Conservation (phyloP, 371 early-diverging fungal genomes). For the Actinomortierella wolfii region DNA sequence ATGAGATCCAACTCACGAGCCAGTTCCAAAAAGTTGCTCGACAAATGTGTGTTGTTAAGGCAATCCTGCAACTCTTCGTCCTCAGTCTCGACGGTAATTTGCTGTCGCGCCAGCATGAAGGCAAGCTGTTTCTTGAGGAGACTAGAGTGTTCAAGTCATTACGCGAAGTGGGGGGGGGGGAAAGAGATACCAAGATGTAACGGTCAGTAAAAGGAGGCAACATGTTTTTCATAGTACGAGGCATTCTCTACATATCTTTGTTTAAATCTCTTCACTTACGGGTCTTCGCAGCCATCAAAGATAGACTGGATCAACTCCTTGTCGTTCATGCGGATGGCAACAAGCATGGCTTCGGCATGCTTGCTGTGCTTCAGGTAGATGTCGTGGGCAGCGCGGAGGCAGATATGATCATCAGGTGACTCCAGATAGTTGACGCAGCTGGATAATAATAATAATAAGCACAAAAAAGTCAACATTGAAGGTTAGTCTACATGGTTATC, state of each 20-base stretch:
- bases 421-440: slow-evolving; percentile 92
- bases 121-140: slow-evolving; percentile 92
- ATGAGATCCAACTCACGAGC: slow-evolving; percentile 93
- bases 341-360: slow-evolving; percentile 80
- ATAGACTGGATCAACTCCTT: slow-evolving; percentile 84
- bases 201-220: no score
- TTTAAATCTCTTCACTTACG: slow-evolving; percentile 55
- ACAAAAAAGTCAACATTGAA: background rate
- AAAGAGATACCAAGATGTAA: background rate
- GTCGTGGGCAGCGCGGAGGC: slow-evolving; percentile 86
- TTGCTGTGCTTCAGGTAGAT: slow-evolving; percentile 87
- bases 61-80: slow-evolving; percentile 84
- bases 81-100: slow-evolving; percentile 81
- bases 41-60: slow-evolving; percentile 85
- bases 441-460: background rate
- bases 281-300: slow-evolving; percentile 84
- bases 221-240: slow-evolving; percentile 1
- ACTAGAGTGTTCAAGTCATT: slow-evolving; percentile 35
- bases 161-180: background rate
- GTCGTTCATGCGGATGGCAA: slow-evolving; percentile 87
- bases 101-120: slow-evolving; percentile 91
- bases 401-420: slow-evolving; percentile 87
- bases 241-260: background rate
- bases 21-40: slow-evolving; percentile 84
- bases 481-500: background rate